Conservation (phyloP, 2,329 filamentous ascomycete species). For the Scedosporium aurantiacum region DNA sequence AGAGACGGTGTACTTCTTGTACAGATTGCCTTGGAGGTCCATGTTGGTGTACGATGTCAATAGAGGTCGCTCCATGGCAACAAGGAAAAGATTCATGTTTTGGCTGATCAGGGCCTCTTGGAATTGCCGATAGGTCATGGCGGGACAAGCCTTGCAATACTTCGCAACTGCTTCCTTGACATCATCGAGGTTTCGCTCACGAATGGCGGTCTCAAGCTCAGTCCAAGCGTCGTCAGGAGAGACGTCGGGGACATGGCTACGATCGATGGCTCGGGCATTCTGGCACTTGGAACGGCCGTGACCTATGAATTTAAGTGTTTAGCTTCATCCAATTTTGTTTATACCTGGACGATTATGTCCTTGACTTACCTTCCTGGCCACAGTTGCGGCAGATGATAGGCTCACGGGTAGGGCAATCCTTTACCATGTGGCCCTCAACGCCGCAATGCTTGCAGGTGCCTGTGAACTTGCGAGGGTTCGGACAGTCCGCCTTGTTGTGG, state of each 20-base stretch:
- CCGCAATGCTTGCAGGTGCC: slow-evolving; percentile 34
- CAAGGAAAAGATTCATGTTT: slow-evolving; percentile 46
- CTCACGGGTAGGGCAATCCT: slow-evolving; percentile 52
- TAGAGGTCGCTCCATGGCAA: slow-evolving; percentile 47
- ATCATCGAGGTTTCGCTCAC: slow-evolving; percentile 48
- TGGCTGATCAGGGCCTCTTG: slow-evolving; percentile 48
- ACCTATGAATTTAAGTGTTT: slow-evolving; percentile 24
- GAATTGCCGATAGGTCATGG: slow-evolving; percentile 47
- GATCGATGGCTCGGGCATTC: slow-evolving; percentile 47
- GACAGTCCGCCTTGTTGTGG: slow-evolving; percentile 22
- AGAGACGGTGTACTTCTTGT: slow-evolving; percentile 52
- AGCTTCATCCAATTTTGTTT: neutral
- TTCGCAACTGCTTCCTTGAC: slow-evolving; percentile 43
- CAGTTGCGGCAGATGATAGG: slow-evolving; percentile 51
- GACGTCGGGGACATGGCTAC: slow-evolving; percentile 35
- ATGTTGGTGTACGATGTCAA: slow-evolving; percentile 52
- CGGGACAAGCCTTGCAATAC: slow-evolving; percentile 51
- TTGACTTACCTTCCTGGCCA: slow-evolving; percentile 40
- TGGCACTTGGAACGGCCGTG: slow-evolving; percentile 46
- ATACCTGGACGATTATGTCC: neutral
- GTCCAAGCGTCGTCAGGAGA: slow-evolving; percentile 46
- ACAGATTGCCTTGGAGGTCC: slow-evolving; percentile 58
- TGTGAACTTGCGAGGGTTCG: slow-evolving; percentile 15
- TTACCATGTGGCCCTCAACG: slow-evolving; percentile 40
- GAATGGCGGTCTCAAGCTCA: slow-evolving; percentile 39